Conservation (phyloP, 106 monocot genomes). For the Iris macrosiphon region DNA sequence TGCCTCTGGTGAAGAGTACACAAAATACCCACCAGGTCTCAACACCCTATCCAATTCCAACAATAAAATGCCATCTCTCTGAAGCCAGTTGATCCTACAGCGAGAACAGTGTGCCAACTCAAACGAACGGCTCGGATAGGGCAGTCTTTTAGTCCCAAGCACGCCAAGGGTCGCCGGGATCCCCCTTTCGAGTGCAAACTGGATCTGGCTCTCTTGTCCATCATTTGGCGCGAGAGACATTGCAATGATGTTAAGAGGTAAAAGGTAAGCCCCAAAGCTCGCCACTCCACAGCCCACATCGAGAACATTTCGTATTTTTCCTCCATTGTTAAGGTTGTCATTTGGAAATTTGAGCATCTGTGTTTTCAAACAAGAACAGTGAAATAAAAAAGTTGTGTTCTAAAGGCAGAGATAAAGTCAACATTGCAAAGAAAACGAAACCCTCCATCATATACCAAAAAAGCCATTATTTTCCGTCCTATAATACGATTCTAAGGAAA, state of each 20-base stretch:
- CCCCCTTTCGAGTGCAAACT: conserved; percentile 92
- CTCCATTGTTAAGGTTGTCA: conserved; percentile 66
- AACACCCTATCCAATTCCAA: conserved; percentile 76
- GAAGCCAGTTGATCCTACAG: conserved; percentile 93
- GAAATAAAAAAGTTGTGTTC: background rate
- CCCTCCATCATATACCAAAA: too few species aligned
- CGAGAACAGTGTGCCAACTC: conserved; percentile 88
- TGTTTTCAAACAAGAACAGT: background rate
- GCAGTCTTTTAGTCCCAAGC: conserved; percentile 73
- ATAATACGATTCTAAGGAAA: too few species aligned
- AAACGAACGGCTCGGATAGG: conserved; percentile 78
- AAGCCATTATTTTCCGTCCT: too few species aligned
- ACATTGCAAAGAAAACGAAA: too few species aligned
- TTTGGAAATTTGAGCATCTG: conserved; percentile 80
- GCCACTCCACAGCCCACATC: conserved; percentile 94
- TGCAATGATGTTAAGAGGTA: conserved; percentile 50
- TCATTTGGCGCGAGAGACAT: conserved; percentile 94
- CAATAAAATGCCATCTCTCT: conserved; percentile 76
- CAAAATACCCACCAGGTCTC: conserved; percentile 88
- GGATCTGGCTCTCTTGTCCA: conserved; percentile 93
- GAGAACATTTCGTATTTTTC: conserved; percentile 65
- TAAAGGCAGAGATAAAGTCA: too few species aligned
- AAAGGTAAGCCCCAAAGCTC: conserved; percentile 88
- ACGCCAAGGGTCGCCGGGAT: conserved; percentile 77
- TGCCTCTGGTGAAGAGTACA: conserved; percentile 85